Evolutionary conservation across 495 filamentous ascomycete genomes (phyloP).

Genomic region (Aspergillus haitiensis): DNA sequence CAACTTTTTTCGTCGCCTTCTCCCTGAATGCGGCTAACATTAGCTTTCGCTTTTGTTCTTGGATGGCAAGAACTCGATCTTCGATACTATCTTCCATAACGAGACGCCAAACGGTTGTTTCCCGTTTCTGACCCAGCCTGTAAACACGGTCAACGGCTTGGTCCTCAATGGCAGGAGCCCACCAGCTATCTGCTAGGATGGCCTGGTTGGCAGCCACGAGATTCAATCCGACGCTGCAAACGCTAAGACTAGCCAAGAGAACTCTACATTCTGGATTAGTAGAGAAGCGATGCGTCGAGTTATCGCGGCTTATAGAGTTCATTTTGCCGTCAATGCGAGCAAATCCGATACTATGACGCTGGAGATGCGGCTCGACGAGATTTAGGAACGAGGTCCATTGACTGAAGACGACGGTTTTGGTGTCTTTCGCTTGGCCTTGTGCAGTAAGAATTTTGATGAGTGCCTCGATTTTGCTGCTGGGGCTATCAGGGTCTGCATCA

Average conservation of each 20-base stretch:
- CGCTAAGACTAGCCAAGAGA: slow-evolving; percentile 78
- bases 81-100: slow-evolving; percentile 86
- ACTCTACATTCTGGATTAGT: slow-evolving; percentile 68
- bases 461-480: slow-evolving; percentile 82
- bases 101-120: slow-evolving; percentile 76
- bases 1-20: slow-evolving; percentile 48
- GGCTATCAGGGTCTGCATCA: slow-evolving; percentile 59
- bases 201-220: slow-evolving; percentile 87
- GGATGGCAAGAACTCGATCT: slow-evolving; percentile 78
- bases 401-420: slow-evolving; percentile 87
- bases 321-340: slow-evolving; percentile 84
- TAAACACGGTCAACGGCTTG: slow-evolving; percentile 92
- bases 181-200: slow-evolving; percentile 84
- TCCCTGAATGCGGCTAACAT: slow-evolving; percentile 77
- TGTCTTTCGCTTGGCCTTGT: slow-evolving; percentile 62
- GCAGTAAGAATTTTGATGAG: slow-evolving; percentile 77
- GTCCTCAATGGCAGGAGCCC: slow-evolving; percentile 92
- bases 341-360: slow-evolving; percentile 60
- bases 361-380: slow-evolving; percentile 71
- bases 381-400: slow-evolving; percentile 92
- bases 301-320: slow-evolving; percentile 64
- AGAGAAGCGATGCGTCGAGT: slow-evolving; percentile 64
- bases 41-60: slow-evolving; percentile 76
- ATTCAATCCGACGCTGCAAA: slow-evolving; percentile 87
- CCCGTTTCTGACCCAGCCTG: slow-evolving; percentile 76